A percentile compares a stretch with the other conserved stretches of the same genome.
These are phyloP conservation scores for Monilinia aucupariae DNA, from an alignment of 2,329 filamentous ascomycete species.

Conservation along the genomic window DNA sequence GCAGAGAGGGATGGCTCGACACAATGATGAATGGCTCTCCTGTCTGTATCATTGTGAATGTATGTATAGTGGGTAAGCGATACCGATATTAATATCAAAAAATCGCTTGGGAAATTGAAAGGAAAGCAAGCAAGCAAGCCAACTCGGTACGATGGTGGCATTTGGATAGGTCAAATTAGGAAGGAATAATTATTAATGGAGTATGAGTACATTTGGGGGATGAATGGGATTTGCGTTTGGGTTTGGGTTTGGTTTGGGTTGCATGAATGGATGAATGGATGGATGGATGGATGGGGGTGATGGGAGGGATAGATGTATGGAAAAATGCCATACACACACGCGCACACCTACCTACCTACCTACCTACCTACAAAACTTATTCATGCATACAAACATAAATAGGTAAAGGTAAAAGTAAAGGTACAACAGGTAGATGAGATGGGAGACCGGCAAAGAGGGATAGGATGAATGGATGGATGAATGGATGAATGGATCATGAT, in stretches of 20 bases:
- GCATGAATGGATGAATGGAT: not conserved
- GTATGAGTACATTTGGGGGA: not conserved
- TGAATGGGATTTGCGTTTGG: not conserved
- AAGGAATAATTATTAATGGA: conserved; percentile 9
- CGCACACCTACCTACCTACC: not conserved
- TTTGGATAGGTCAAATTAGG: conserved; percentile 9
- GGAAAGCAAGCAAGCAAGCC: not conserved
- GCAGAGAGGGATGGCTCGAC: not conserved
- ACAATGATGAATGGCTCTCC: not conserved
- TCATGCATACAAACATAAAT: not conserved
- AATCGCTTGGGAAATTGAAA: not conserved
- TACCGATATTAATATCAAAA: not conserved
- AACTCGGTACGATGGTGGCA: not conserved
- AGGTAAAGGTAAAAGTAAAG: too few relatives aligned
- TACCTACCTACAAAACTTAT: not conserved
- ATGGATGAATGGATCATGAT: too few relatives aligned
- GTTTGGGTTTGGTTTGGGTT: not conserved
- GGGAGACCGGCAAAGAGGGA: too few relatives aligned
- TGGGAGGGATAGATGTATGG: not conserved
- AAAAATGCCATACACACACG: not conserved
- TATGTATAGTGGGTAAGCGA: not conserved
- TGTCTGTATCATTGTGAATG: not conserved
- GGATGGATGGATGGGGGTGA: not conserved
- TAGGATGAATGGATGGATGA: too few relatives aligned
- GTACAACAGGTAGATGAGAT: too few relatives aligned